Evolutionary conservation across 495 filamentous ascomycete genomes (phyloP).

Genomic region (Chaetomidium leptoderma): DNA sequence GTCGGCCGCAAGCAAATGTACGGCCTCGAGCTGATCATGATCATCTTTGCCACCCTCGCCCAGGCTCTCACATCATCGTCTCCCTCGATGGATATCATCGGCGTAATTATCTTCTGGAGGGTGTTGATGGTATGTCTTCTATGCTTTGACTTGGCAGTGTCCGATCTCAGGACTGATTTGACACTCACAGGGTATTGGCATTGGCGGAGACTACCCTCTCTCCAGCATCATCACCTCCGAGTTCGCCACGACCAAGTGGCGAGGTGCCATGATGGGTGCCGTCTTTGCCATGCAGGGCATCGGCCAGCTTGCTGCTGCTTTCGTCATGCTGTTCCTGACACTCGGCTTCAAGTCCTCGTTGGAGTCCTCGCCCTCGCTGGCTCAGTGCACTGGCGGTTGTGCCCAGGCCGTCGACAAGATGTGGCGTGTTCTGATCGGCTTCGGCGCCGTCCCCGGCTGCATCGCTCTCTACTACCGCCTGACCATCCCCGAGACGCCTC

Average conservation of each 20-base stretch:
- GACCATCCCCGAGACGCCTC: slow-evolving; percentile 72
- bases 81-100: slow-evolving; percentile 65
- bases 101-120: slow-evolving; percentile 84
- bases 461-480: slow-evolving; percentile 80
- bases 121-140: slow-evolving; percentile 60
- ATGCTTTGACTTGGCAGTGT: background rate
- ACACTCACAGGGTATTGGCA: slow-evolving; percentile 56
- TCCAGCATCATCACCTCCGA: slow-evolving; percentile 81
- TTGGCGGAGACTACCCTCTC: slow-evolving; percentile 83
- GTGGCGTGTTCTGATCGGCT: slow-evolving; percentile 75
- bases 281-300: slow-evolving; percentile 84
- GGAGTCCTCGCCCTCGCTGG: slow-evolving; percentile 41
- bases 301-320: slow-evolving; percentile 66
- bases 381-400: slow-evolving; percentile 60
- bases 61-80: slow-evolving; percentile 67
- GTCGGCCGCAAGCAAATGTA: slow-evolving; percentile 83
- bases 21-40: slow-evolving; percentile 80
- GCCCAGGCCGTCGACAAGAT: slow-evolving; percentile 74
- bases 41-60: slow-evolving; percentile 79
- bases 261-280: slow-evolving; percentile 77
- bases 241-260: slow-evolving; percentile 71
- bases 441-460: slow-evolving; percentile 72
- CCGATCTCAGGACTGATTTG: background rate
- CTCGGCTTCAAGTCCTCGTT: slow-evolving; percentile 70
- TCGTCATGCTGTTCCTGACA: slow-evolving; percentile 67